These are phyloP conservation scores for Tylopilus plumbeoviolaceoides DNA, from an alignment of 768 basidiomycete species.

Conservation along the genomic window DNA sequence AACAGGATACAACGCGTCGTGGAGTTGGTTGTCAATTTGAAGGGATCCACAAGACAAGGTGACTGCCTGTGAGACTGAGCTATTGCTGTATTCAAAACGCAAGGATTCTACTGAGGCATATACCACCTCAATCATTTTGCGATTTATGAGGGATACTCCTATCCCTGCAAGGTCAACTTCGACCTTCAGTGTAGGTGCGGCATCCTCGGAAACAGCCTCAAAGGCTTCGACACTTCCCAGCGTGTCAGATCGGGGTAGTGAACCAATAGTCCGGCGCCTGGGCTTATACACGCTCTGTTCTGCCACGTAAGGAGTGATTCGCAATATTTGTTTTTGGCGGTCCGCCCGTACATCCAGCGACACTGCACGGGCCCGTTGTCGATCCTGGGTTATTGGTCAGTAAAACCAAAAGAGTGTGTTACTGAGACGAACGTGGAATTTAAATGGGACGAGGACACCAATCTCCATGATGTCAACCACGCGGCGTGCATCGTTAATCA, in stretches of 20 bases:
- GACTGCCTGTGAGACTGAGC: constrained; percentile 71
- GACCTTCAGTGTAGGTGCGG: constrained; percentile 59
- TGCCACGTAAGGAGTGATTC: constrained; percentile 82
- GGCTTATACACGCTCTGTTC: constrained; percentile 88
- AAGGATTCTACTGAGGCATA: constrained; percentile 78
- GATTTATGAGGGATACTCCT: constrained; percentile 89
- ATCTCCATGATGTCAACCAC: constrained; percentile 93
- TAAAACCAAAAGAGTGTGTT: neutral
- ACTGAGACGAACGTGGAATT: constrained; percentile 56
- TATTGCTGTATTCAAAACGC: constrained; percentile 82
- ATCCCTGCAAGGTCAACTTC: constrained; percentile 82
- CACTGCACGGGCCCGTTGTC: constrained; percentile 57
- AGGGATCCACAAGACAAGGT: constrained; percentile 80
- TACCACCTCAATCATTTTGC: constrained; percentile 81
- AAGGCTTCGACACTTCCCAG: constrained; percentile 70
- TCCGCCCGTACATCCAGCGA: constrained; percentile 94
- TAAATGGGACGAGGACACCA: constrained; percentile 86
- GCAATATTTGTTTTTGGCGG: constrained; percentile 76
- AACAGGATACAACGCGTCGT: constrained; percentile 93
- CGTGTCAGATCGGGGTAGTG: constrained; percentile 60
- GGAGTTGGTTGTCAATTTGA: constrained; percentile 96
- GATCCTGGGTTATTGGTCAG: constrained; percentile 36
- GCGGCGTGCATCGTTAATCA: constrained; percentile 56
- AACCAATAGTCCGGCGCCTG: constrained; percentile 44
- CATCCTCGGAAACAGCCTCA: constrained; percentile 79